phyloP scores from a whole-genome alignment of 2,329 filamentous ascomycete genomes.

The Capronia americana region DNA sequence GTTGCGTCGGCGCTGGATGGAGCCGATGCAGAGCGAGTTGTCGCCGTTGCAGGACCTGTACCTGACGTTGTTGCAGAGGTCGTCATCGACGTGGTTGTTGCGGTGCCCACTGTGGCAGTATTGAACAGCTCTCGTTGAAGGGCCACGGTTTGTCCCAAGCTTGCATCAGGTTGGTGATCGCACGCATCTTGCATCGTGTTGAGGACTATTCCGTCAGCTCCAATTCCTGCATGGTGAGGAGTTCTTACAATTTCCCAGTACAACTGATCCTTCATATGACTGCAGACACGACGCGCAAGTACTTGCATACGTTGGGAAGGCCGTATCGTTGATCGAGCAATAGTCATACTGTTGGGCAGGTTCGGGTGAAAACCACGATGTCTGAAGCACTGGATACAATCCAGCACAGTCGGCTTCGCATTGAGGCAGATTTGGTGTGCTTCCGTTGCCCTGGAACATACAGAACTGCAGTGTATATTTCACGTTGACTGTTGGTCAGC shows the following conservation, averaged over 20 bases:
- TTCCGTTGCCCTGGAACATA: conserved; percentile 18
- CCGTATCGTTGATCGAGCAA: conserved; percentile 23
- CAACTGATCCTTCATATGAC: conserved; percentile 7
- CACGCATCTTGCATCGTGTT: conserved; percentile 15
- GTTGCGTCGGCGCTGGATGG: neutral
- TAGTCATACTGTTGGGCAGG: conserved; percentile 20
- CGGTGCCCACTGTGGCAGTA: conserved; percentile 13
- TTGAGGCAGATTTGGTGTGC: conserved; percentile 18
- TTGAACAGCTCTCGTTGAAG: conserved; percentile 21
- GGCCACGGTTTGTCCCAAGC: conserved; percentile 6
- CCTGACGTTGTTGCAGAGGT: conserved; percentile 4
- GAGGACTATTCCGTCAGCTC: conserved; percentile 1
- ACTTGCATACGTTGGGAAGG: conserved; percentile 17
- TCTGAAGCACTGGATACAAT: conserved; percentile 14
- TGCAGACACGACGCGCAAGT: conserved; percentile 18
- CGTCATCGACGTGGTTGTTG: neutral
- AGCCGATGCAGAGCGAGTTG: conserved; percentile 5
- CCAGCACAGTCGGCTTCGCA: conserved; percentile 21
- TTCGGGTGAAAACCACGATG: conserved; percentile 17
- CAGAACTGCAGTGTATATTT: conserved; percentile 24
- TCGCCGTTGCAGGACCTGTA: conserved; percentile 1
- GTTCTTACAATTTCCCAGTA: conserved; percentile 16
- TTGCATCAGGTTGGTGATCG: conserved; percentile 15
- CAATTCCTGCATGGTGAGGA: neutral
- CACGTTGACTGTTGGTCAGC: conserved; percentile 20